Evolutionary conservation across 768 basidiomycete genomes (phyloP).

Genomic region (Nidula microcarpa): DNA sequence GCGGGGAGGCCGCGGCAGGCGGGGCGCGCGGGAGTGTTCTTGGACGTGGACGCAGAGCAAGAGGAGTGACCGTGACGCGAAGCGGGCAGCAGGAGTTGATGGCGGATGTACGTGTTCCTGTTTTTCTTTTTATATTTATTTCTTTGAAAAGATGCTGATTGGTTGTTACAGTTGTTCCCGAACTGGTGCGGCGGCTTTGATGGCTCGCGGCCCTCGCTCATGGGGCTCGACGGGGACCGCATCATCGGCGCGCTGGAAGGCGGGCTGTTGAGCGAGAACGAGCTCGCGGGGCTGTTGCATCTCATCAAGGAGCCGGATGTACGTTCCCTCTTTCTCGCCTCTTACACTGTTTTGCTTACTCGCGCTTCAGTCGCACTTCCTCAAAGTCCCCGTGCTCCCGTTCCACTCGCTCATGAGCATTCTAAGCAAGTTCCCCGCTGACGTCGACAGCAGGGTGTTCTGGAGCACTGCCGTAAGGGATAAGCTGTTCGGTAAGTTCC

Average conservation of each 20-base stretch:
- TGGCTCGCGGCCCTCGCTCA: conserved; percentile 63
- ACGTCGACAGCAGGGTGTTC: conserved; percentile 73
- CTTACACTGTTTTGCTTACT: conserved; percentile 8
- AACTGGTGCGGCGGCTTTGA: conserved; percentile 77
- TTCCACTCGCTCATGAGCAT: conserved; percentile 77
- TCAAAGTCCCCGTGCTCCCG: conserved; percentile 80
- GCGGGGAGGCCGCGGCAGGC: conserved; percentile 41
- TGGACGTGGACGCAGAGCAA: conserved; percentile 72
- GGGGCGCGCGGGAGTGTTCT: conserved; percentile 60
- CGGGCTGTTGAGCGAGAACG: conserved; percentile 63
- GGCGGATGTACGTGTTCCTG: conserved; percentile 60
- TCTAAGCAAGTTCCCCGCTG: conserved; percentile 74
- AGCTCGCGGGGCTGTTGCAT: conserved; percentile 62
- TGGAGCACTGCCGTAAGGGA: conserved; percentile 66
- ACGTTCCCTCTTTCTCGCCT: conserved; percentile 16
- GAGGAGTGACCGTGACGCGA: conserved; percentile 81
- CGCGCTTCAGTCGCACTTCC: conserved; percentile 66
- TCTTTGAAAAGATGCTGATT: background rate
- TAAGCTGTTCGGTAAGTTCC: conserved; percentile 57
- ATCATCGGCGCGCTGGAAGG: conserved; percentile 59
- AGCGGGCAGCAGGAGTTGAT: conserved; percentile 81
- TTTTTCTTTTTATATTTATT: background rate
- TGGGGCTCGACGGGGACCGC: conserved; percentile 54
- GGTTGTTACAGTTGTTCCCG: conserved; percentile 62
- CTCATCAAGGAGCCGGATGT: conserved; percentile 80